Percentiles rank a stretch among this genome's conserved stretches.
phyloP scores from a whole-genome alignment of 139 green algal genomes.

The Diplosphaera chodatii region DNA sequence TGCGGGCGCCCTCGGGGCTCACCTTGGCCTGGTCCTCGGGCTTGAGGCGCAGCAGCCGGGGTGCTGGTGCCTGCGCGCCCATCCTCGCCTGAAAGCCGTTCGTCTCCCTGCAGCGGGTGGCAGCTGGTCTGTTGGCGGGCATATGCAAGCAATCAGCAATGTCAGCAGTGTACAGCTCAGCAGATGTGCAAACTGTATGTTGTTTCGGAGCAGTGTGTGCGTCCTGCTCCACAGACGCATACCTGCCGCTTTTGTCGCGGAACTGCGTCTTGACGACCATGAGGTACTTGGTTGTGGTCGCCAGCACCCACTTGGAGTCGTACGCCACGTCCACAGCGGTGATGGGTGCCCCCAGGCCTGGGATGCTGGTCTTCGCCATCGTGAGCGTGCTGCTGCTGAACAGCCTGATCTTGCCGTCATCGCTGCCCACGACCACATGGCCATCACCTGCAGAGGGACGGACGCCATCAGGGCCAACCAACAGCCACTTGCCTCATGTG shows the following conservation, averaged over 20 bases:
- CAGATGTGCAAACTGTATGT: not conserved
- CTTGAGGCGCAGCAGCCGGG: constrained; percentile 83
- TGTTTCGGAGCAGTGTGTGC: too few relatives aligned
- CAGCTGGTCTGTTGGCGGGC: too few relatives aligned
- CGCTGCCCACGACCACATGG: constrained; percentile 77
- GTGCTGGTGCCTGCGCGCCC: constrained; percentile 52
- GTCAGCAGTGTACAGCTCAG: too few relatives aligned
- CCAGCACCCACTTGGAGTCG: constrained; percentile 76
- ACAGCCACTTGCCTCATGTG: too few relatives aligned
- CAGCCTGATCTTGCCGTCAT: constrained; percentile 82
- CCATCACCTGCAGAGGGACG: constrained; percentile 66
- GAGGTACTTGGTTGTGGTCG: constrained; percentile 89
- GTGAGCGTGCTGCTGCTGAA: constrained; percentile 77
- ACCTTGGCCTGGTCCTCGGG: constrained; percentile 52
- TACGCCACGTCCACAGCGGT: constrained; percentile 88
- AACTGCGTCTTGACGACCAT: constrained; percentile 85
- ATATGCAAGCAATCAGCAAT: too few relatives aligned
- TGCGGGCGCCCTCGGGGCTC: not conserved
- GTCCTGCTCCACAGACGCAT: not conserved
- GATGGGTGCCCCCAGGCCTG: constrained; percentile 81
- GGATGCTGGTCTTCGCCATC: constrained; percentile 80
- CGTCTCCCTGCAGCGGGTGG: constrained; percentile 41
- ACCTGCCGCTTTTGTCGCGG: constrained; percentile 18
- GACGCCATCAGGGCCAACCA: not conserved
- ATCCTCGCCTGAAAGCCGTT: constrained; percentile 71